These are phyloP conservation scores for Aphanocladium album DNA, from an alignment of 2,329 filamentous ascomycete species.

Conservation along the genomic window DNA sequence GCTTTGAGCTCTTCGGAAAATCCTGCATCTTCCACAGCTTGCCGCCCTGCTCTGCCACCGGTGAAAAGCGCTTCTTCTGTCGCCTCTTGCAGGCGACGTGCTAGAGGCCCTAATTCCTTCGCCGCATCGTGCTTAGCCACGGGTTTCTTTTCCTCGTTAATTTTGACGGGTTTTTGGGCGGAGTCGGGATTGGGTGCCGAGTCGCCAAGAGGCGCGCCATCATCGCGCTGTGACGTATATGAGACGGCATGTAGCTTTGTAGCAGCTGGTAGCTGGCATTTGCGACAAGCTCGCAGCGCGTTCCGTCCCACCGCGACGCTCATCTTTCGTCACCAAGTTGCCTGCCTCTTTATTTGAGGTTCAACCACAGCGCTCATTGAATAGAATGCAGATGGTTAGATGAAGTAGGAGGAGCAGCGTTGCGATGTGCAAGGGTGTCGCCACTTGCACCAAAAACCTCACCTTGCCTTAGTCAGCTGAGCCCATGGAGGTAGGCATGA, in stretches of 20 bases:
- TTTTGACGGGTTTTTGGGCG: constrained; percentile 7
- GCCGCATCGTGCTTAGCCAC: not conserved
- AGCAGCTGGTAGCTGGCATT: not conserved
- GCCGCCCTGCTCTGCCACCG: constrained; percentile 54
- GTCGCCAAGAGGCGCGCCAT: not conserved
- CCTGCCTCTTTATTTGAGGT: not conserved
- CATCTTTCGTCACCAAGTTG: not conserved
- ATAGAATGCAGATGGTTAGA: not conserved
- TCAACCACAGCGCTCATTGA: not conserved
- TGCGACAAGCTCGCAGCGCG: not conserved
- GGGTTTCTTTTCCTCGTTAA: constrained; percentile 5
- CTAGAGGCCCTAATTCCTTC: constrained; percentile 40
- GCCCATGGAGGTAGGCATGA: not conserved
- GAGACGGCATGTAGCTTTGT: not conserved
- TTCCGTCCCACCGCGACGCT: not conserved
- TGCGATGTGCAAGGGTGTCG: not conserved
- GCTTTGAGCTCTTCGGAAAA: constrained; percentile 60
- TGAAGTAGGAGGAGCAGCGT: not conserved
- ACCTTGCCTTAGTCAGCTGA: constrained; percentile 7
- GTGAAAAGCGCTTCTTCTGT: constrained; percentile 58
- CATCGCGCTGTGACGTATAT: not conserved
- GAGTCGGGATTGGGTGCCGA: too few relatives aligned
- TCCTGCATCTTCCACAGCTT: constrained; percentile 56
- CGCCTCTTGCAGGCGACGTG: constrained; percentile 54
- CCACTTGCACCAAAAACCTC: constrained; percentile 7